These are phyloP conservation scores for Pleurotus sapidus DNA, from an alignment of 768 basidiomycete genomes.

Conservation along the genomic window DNA sequence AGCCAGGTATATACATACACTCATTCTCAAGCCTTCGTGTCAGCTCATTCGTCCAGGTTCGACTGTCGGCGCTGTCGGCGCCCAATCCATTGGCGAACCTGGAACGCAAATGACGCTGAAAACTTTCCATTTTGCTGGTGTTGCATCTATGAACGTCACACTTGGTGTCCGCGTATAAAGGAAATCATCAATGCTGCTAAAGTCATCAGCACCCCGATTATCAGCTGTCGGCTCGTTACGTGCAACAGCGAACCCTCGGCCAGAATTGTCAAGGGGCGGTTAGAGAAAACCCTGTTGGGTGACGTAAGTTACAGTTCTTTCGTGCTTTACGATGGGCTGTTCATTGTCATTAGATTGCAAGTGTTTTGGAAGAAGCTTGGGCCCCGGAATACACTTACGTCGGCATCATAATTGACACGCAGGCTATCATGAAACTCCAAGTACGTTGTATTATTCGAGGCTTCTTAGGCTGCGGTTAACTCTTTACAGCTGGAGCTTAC, in stretches of 20 bases:
- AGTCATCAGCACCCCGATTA: conserved; percentile 94
- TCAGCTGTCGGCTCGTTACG: conserved; percentile 91
- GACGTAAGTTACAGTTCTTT: conserved; percentile 56
- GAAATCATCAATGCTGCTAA: conserved; percentile 99
- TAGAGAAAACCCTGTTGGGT: conserved; percentile 93
- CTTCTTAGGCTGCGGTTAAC: not conserved
- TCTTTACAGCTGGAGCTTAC: conserved; percentile 78
- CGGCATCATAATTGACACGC: conserved; percentile 86
- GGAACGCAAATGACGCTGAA: conserved; percentile 99
- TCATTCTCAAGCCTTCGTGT: not conserved
- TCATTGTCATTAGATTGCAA: conserved; percentile 62
- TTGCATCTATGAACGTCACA: conserved; percentile 99
- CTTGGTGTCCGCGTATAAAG: conserved; percentile 99
- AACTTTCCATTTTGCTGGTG: conserved; percentile 99
- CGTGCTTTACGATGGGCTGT: not conserved
- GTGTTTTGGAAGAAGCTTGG: conserved; percentile 95
- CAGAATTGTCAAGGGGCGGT: conserved; percentile 92
- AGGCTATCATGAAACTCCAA: conserved; percentile 87
- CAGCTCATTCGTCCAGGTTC: conserved; percentile 55
- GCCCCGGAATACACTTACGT: conserved; percentile 90
- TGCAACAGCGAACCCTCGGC: conserved; percentile 89
- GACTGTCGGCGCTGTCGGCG: conserved; percentile 97
- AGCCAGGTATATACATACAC: conserved; percentile 60
- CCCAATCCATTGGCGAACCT: conserved; percentile 98
- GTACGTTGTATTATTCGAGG: conserved; percentile 31